Percentiles rank a stretch among this genome's conserved stretches.
Conservation (phyloP, 2,329 filamentous ascomycete genomes). For the Calonectria fujianensis region DNA sequence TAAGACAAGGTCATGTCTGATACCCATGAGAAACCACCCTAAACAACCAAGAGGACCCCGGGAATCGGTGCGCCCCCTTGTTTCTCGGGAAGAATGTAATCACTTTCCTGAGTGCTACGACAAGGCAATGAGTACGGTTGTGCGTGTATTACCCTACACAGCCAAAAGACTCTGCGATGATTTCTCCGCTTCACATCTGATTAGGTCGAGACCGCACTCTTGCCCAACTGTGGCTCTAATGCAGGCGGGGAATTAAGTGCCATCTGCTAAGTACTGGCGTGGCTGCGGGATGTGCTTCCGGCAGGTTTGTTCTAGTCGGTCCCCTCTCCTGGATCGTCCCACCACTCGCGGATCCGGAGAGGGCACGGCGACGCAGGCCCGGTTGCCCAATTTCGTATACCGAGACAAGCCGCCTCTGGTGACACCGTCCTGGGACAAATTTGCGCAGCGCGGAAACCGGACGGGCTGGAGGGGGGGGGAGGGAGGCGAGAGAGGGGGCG, state of each 20-base stretch:
- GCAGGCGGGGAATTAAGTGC: constrained; percentile 14
- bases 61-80: not conserved
- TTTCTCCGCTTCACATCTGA: not conserved
- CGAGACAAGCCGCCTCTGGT: constrained; percentile 18
- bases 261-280: not conserved
- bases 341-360: constrained; percentile 2
- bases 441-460: constrained; percentile 22
- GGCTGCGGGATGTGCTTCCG: constrained; percentile 11
- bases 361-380: not conserved
- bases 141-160: not conserved
- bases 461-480: not conserved
- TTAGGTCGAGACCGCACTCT: not conserved
- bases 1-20: not conserved
- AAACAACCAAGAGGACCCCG: not conserved
- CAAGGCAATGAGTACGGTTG: not conserved
- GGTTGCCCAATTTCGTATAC: constrained; percentile 6
- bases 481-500: not conserved
- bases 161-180: not conserved
- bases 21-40: not conserved
- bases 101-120: not conserved
- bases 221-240: constrained; percentile 9
- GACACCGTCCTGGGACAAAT: not conserved
- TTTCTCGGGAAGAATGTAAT: not conserved
- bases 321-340: constrained; percentile 12
- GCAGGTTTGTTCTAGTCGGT: not conserved